Evolutionary conservation across 768 basidiomycete genomes (phyloP), one percentile per base, ranked within the genome.

Genomic region (Rickenella mellea): DNA sequence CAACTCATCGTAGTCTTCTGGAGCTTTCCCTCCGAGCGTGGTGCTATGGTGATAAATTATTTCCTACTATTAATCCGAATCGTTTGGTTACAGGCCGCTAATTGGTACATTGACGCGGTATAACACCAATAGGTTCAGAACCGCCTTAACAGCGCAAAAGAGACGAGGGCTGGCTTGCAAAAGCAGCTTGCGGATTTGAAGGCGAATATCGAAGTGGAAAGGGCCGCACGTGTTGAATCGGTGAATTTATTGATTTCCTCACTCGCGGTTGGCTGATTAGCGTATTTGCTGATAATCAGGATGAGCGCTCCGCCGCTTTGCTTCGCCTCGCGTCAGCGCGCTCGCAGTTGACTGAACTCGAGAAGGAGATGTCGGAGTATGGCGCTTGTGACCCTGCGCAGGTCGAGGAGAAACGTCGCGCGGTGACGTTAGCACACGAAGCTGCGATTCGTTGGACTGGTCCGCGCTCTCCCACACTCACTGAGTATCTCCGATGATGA

Each of bases 11-110:
- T 47, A 93, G 91, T 93, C 63, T 94, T 88, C 59, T 96, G 92
- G 92, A 87, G 87, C 54, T 94, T 96, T 57, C 91, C 91, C 12
- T 91, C 88, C 1, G 87, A 92, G 45, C 75, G 78, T 35, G 90
- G 91, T 4, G 76, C 82, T 6, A 69, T 80, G 53, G 91, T 91
- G 28, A n/a, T n/a, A 46, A 19, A 60, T 46, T 26, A 42, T 32
- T 6, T 29, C 27, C 30, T 29, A 19, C 17, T 22, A 8, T 9
- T 11, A 15, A 7, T 9, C n/a, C n/a, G n/a, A n/a, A n/a, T n/a
- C 24, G 26, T 24, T 26, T 20, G 19, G 26, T 22, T 27, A 27
- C 39, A 4, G 14, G 39, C 1, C 8, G 8, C 10, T 24, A 29
- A 22, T 1, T 25, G 15, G n/a, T 15, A n/a, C 45, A 25, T 42